Percentiles rank a stretch among this genome's conserved stretches.
These are phyloP conservation scores for Abrus precatorius DNA, from an alignment of 306 rosid genomes.

Conservation along the genomic window DNA sequence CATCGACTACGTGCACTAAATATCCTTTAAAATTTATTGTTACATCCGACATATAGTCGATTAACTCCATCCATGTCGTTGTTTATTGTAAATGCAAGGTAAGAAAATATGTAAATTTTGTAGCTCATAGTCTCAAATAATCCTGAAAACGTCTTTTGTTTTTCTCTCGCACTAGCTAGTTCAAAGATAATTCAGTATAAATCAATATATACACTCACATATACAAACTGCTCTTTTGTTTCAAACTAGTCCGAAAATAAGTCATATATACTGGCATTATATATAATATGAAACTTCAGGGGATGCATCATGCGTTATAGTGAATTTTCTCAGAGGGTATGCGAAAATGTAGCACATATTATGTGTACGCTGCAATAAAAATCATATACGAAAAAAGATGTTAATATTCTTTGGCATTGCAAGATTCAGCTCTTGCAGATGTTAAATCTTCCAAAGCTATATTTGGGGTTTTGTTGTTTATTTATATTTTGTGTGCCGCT, in stretches of 20 bases:
- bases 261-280: background rate
- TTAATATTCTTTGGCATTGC: background rate
- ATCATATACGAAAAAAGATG: too few relatives aligned
- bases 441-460: too few relatives aligned
- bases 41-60: background rate
- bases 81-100: conserved; percentile 9
- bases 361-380: too few relatives aligned
- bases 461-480: background rate
- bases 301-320: background rate
- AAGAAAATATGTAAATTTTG: background rate
- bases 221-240: background rate
- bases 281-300: background rate
- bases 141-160: background rate
- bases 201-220: background rate
- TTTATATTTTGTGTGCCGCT: background rate
- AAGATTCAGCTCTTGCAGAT: background rate
- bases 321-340: background rate
- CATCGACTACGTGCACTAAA: conserved; percentile 4
- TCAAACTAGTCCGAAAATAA: background rate
- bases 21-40: conserved; percentile 27
- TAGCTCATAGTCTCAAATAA: background rate
- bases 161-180: background rate
- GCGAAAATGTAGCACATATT: background rate
- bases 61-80: conserved; percentile 8
- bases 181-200: background rate